These are phyloP conservation scores for Penicillium sp. DNA, from an alignment of 2,329 filamentous ascomycete genomes.

Conservation along the genomic window DNA sequence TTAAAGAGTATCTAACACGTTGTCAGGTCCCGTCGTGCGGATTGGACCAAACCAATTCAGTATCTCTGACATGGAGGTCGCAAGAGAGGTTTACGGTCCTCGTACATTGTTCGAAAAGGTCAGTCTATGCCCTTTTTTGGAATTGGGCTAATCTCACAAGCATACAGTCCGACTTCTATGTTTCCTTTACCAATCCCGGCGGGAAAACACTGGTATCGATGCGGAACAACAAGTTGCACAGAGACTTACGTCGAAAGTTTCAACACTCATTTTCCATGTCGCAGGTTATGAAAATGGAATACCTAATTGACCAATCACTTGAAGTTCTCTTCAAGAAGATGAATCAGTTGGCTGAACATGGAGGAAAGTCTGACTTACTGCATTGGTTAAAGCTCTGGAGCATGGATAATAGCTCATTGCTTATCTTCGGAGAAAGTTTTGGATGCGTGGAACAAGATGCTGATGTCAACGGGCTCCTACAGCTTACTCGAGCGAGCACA, in stretches of 20 bases:
- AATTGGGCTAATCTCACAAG: neutral
- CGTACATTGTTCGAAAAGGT: neutral
- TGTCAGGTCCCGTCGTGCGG: neutral
- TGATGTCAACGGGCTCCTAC: neutral
- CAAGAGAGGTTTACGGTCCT: neutral
- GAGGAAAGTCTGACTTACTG: neutral
- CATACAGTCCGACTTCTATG: neutral
- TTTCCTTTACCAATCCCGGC: neutral
- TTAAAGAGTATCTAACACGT: neutral
- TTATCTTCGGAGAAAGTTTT: neutral
- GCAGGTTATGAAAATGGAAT: neutral
- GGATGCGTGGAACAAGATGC: neutral
- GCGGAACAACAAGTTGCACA: neutral
- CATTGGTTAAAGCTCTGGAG: neutral
- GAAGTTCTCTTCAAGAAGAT: neutral
- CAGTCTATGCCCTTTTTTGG: neutral
- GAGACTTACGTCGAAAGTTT: neutral
- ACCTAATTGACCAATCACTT: neutral
- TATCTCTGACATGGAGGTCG: neutral
- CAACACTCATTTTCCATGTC: neutral
- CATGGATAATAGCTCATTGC: neutral
- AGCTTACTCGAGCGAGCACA: neutral
- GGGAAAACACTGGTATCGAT: neutral
- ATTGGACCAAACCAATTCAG: neutral
- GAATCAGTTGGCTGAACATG: neutral